Evolutionary conservation across 257 asterid species (phyloP).

Genomic region (Rehmannia glutinosa): DNA sequence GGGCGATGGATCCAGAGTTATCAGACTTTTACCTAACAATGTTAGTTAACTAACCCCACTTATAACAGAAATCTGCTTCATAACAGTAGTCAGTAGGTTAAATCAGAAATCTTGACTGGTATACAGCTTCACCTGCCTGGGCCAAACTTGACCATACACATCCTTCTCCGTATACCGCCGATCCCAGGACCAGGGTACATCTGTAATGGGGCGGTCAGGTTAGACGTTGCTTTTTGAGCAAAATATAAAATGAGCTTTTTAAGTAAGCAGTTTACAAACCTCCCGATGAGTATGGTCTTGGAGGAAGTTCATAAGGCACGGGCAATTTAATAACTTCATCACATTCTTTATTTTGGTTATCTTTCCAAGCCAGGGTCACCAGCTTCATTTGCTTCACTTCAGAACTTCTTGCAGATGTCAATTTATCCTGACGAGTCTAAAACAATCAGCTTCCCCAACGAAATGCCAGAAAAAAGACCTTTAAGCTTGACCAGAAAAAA

Average conservation of each 20-base stretch:
- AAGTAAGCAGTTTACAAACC: conserved; percentile 33
- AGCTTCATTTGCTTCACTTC: conserved; percentile 49
- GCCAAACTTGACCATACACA: conserved; percentile 86
- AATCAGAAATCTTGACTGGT: conserved; percentile 45
- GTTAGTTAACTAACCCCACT: background rate
- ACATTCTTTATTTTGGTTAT: conserved; percentile 30
- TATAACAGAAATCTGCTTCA: background rate
- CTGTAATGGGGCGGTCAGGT: conserved; percentile 31
- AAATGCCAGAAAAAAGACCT: background rate
- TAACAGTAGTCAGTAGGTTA: background rate
- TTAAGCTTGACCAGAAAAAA: background rate
- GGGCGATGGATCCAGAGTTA: background rate
- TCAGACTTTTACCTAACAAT: background rate
- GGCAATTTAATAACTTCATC: conserved; percentile 62
- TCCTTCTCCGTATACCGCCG: conserved; percentile 73
- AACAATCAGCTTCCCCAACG: background rate
- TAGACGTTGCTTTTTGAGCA: background rate
- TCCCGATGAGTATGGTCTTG: conserved; percentile 59
- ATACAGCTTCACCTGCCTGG: conserved; percentile 58
- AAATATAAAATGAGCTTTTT: background rate
- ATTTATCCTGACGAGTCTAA: conserved; percentile 31
- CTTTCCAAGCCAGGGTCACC: conserved; percentile 68
- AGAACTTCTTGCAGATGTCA: conserved; percentile 14
- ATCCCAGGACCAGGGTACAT: conserved; percentile 99
- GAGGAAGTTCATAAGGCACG: conserved; percentile 90